phyloP scores from a whole-genome alignment of 768 basidiomycete species.

The Nidularia sp. region DNA sequence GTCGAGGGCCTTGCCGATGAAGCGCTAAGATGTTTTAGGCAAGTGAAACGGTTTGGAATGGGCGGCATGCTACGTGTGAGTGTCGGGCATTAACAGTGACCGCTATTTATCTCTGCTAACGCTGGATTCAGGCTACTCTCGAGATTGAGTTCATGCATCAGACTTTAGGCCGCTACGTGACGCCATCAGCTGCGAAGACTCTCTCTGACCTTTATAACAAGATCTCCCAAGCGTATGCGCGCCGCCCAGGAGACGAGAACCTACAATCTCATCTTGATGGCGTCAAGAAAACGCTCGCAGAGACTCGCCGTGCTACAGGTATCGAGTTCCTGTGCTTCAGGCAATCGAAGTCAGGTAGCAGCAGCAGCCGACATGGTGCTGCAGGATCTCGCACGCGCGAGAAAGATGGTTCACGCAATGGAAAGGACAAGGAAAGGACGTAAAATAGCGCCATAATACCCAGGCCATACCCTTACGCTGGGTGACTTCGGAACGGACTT shows the following conservation, averaged over 20 bases:
- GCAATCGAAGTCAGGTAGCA: slow-evolving; percentile 46
- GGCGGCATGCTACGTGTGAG: slow-evolving; percentile 95
- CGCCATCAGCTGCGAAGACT: slow-evolving; percentile 72
- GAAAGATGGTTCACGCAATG: slow-evolving; percentile 16
- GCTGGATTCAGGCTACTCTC: slow-evolving; percentile 74
- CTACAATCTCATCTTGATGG: slow-evolving; percentile 84
- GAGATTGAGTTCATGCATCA: slow-evolving; percentile 99
- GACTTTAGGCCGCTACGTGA: slow-evolving; percentile 85
- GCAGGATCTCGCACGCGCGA: slow-evolving; percentile 18
- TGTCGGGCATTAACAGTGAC: slow-evolving; percentile 6
- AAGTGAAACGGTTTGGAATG: slow-evolving; percentile 92
- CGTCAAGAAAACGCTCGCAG: slow-evolving; percentile 86
- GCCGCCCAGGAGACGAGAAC: slow-evolving; percentile 81
- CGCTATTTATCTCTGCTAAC: background rate
- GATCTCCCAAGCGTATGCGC: slow-evolving; percentile 89
- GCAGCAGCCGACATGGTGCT: slow-evolving; percentile 9
- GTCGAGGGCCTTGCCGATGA: slow-evolving; percentile 83
- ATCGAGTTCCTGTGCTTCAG: slow-evolving; percentile 95
- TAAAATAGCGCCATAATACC: no score
- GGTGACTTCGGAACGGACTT: no score
- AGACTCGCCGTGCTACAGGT: slow-evolving; percentile 85
- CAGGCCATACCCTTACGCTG: no score
- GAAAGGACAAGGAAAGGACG: slow-evolving; percentile 4
- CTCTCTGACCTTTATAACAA: slow-evolving; percentile 91
- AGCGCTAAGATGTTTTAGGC: slow-evolving; percentile 80